These are phyloP conservation scores for Cucumis melo DNA, from an alignment of 306 rosid genomes.

Conservation along the genomic window DNA sequence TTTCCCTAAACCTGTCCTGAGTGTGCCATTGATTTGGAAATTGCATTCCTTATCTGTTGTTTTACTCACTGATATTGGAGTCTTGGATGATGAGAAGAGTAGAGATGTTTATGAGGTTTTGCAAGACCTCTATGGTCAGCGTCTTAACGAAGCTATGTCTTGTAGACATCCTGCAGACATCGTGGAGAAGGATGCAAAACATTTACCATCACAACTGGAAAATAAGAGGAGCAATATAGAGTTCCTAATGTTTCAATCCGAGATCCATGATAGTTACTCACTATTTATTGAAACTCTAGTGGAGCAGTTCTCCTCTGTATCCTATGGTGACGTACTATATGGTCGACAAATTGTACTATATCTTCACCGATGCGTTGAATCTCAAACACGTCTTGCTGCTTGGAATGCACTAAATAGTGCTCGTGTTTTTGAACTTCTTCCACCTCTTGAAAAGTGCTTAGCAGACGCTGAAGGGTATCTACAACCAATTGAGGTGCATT, in stretches of 20 bases:
- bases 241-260: slow-evolving; percentile 57
- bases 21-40: slow-evolving; percentile 78
- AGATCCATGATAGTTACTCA: slow-evolving; percentile 63
- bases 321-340: slow-evolving; percentile 71
- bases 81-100: slow-evolving; percentile 56
- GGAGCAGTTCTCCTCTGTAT: slow-evolving; percentile 78
- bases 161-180: slow-evolving; percentile 12
- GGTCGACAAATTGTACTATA: slow-evolving; percentile 86
- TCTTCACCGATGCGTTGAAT: slow-evolving; percentile 64
- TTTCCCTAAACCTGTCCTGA: slow-evolving; percentile 51
- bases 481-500: slow-evolving; percentile 69
- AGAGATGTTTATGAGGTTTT: slow-evolving; percentile 64
- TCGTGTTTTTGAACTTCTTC: slow-evolving; percentile 82
- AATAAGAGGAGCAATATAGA: slow-evolving; percentile 27
- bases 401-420: slow-evolving; percentile 70
- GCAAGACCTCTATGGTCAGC: slow-evolving; percentile 75
- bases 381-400: slow-evolving; percentile 58
- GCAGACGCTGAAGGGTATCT: slow-evolving; percentile 68
- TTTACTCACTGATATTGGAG: slow-evolving; percentile 71
- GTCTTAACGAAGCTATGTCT: slow-evolving; percentile 44
- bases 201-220: slow-evolving; percentile 9
- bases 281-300: slow-evolving; percentile 68
- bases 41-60: slow-evolving; percentile 72
- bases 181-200: background rate
- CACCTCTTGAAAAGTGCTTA: slow-evolving; percentile 61